Evolutionary conservation across 495 filamentous ascomycete species (phyloP), one percentile per base, ranked within the genome.

Genomic region (Podospora didyma): DNA sequence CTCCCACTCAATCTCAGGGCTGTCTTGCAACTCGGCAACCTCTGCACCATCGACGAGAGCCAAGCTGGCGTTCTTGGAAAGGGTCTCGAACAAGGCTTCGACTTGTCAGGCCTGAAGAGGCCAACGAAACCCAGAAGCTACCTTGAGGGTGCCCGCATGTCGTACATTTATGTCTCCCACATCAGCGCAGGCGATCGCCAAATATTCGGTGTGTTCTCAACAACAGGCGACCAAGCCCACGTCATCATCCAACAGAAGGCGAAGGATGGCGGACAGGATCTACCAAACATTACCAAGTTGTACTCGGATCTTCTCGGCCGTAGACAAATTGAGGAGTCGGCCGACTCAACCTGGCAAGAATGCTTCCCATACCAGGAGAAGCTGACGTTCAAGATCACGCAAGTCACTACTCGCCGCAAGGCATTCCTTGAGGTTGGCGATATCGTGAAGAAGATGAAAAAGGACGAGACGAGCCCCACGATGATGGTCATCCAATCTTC

Each of bases 21-120:
- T 11, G 78, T 97, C 31, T 79, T 99, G 16, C 87, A 96, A 61
- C 79, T 99, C 2, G 94, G 94, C 41, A 96, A 87, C 66, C 74
- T 87, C n/a, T 99, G 94, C 71, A 96, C 92, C 16, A 96, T 97
- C 64, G 92, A 99, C 66, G 86, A 96, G 58, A 86, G 75, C 37
- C 92, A 97, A 63, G 82, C 86, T 49, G 94, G 93, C 56, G 93
- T 96, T 14, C 82, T 99, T 20, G 94, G 94, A 31, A 91, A 89
- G 57, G 95, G 94, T 53, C 76, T 99, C 26, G 94, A 97, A 50
- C 85, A 89, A 58, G 94, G 94, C 2, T 99, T 99, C 66, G 92
- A 96, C 60, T 79, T 99, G 9, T 85, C 86, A 2, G 80, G 86
- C 3, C 72, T 99, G 46, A 84, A 81, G 56, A 80, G 83, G 41